Base-by-base conservation (phyloP, 768 basidiomycete genomes). In the Guyanaporus albipodus region DNA sequence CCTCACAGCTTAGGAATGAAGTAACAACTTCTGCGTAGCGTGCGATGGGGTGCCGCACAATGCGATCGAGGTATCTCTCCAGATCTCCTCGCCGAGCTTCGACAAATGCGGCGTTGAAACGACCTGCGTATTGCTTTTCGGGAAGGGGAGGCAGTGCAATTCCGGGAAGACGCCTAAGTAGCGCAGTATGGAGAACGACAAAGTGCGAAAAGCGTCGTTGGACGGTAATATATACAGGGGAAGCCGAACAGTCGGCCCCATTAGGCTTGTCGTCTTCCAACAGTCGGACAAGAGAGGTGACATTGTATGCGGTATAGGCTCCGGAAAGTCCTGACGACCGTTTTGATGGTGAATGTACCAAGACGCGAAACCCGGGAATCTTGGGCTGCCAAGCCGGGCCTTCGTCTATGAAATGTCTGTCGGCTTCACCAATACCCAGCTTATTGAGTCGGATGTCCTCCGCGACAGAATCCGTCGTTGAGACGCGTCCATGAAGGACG, bases 141-240 rank as follows among this genome's bases (percentile, higher is more conserved):
- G 91, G 91, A 8, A 93, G 73, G 0, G 87, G 85, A 0, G 91
- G 89, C 2, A 93, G 71, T 4, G 81, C 82, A 23, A 92, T 79
- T 0, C 86, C 86, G 6, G 87, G 87, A 4, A 91, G 76, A 8
- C 83, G 73, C 19, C 80, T 72, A 17, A 75, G 72, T 38, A 94
- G 68, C 8, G 83, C 80, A 2, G 84, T 81, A 53, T 91, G 85
- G 24, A 94, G 73, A 40, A 83, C 74, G 22, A 84, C 80, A 56
- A 94, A 94, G 48, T 92, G 86, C 4, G 89, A 90, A 68, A 87
- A 94, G 7, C 91, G 82, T 10, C 91, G 76, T 29, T 85, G 73
- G 29, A 92, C 90, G 0, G 85, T 90, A 49, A 91, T 77, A 26
- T 79, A 71, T 9, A 75, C 70, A 1, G 79, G 70, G 2, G 74